Base-by-base conservation (phyloP, 192 early-diverging fungal genomes). In the Coemansia sp. region DNA sequence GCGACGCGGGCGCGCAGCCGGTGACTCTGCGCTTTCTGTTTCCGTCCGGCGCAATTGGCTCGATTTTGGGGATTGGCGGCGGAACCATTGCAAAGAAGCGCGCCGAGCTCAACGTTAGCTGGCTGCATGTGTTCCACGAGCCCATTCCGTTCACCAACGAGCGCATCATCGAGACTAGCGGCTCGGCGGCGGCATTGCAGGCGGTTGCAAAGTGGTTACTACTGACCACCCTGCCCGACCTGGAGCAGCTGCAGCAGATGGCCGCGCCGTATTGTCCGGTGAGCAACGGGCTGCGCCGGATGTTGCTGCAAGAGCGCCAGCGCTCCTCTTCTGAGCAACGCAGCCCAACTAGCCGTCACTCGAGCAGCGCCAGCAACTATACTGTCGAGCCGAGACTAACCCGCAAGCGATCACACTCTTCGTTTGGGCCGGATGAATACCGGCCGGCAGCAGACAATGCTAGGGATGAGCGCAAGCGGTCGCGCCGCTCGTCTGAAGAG, bases 101-200 rank as follows among this genome's bases (percentile, higher is more conserved):
- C 10, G 28, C 55, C 12, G 43, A 57, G 8, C 36, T 53, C 14
- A 54, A 38, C 12, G 44, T 75, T n/a, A 17, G 22, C 22, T 54
- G 54, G 42, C 43, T 75, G 9, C 65, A 68, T 15, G 46, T 69
- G 0, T 61, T 59, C 54, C 48, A 43, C 5, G 28, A 60, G 25
- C 22, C 50, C 17, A 53, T 75, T 36, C 66, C 61, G 20, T 64
- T 65, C 19, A 68, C 65, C 5, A 58, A 65, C 8, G 72, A 75
- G 62, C 72, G 72, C 14, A 53, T 75, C 11, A 55, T 75, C 10
- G 65, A 68, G 39, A 32, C 58, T 3, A 28, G 58, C 23, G 72
- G 55, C n/a, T 50, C 72, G 5, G 17, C 52, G 6, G 9, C 39
- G 5, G 58, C 57, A 2, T 28, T 75, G 21, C 22, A 58, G 5